Evolutionary conservation across 169 alveolate genomes (phyloP), one percentile per base, ranked within the genome.

Genomic region (Plasmodium sp.): DNA sequence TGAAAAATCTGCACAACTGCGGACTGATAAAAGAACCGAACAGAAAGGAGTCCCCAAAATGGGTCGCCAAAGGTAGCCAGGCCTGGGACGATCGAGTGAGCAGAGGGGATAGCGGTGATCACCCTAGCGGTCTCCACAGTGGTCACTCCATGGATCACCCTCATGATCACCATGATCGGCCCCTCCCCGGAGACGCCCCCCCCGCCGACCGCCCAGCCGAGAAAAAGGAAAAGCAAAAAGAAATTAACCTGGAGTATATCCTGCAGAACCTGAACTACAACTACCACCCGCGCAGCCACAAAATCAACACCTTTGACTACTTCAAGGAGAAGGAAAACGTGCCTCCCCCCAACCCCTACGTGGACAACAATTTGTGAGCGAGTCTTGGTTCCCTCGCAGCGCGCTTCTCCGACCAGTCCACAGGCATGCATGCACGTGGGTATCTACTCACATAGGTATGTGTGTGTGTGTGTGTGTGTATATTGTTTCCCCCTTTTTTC

Each of bases 281-380:
- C 72, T 90, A 90, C 51, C 94, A 90, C 34, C 94, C 90, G 2
- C 81, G 82, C 48, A 90, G 36, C 72, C 88, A 90, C 27, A 90
- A 90, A 80, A 27, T 62, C 39, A 90, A 90, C 43, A 90, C 94
- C 18, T 74, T 90, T 41, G 94, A 90, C n/a, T 90, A 90, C 51
- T 90, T 90, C 58, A 90, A 90, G 73, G 94, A 90, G 82, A 90
- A 90, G 43, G 94, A 90, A 90, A 90, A 90, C 39, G 58, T 43
- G 0, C 34, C 86, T 18, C 77, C 54, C 22, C 77, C 45, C 39
- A 90, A 90, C 45, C 94, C 94, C 16, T 90, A 90, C 73, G 77
- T 41, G 16, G 91, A 90, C 39, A 80, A 90, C 77, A 73, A 72
- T 75, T 73, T 85, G 43, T 85, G 45, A 85, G 43, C 51, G 14